These are phyloP conservation scores for Olyra latifolia DNA, from an alignment of 176 grass and related monocot genomes.

Conservation along the genomic window DNA sequence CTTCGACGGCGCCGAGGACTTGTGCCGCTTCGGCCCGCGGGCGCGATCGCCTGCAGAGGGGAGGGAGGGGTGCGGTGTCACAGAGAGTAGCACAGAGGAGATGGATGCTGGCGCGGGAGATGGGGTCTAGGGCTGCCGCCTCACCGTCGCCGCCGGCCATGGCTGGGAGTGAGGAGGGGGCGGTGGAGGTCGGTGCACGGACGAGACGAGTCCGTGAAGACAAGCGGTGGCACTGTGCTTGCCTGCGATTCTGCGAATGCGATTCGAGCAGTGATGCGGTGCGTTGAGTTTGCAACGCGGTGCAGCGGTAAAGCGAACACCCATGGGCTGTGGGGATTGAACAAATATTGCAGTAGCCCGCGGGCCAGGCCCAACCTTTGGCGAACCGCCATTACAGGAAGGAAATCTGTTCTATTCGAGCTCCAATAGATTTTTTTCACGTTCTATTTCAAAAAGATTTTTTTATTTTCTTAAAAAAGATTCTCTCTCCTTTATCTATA, in stretches of 20 bases:
- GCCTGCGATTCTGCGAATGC: not conserved
- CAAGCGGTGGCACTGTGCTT: not conserved
- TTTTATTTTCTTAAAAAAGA: too few species aligned
- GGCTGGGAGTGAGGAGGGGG: slow-evolving; percentile 15
- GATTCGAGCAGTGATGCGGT: not conserved
- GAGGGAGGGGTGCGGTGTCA: slow-evolving; percentile 19
- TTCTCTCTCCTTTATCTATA: too few species aligned
- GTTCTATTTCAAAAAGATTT: too few species aligned
- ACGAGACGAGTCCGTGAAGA: not conserved
- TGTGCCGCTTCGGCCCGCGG: slow-evolving; percentile 64
- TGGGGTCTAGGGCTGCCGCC: slow-evolving; percentile 18
- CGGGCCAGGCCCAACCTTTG: too few species aligned
- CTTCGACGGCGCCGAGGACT: slow-evolving; percentile 53
- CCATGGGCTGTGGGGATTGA: too few species aligned
- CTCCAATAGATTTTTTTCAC: too few species aligned
- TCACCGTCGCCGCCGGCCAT: slow-evolving; percentile 66
- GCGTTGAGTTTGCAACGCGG: not conserved
- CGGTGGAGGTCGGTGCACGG: slow-evolving; percentile 13
- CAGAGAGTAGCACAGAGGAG: not conserved
- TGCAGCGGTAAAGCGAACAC: not conserved
- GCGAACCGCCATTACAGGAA: too few species aligned
- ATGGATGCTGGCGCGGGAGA: not conserved
- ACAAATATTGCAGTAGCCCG: too few species aligned
- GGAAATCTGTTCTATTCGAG: too few species aligned
- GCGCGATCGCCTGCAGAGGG: slow-evolving; percentile 58